A percentile compares a stretch with the other conserved stretches of the same genome.
Conservation (phyloP, 495 filamentous ascomycete species). For the Penicillium atrosanguineum region DNA sequence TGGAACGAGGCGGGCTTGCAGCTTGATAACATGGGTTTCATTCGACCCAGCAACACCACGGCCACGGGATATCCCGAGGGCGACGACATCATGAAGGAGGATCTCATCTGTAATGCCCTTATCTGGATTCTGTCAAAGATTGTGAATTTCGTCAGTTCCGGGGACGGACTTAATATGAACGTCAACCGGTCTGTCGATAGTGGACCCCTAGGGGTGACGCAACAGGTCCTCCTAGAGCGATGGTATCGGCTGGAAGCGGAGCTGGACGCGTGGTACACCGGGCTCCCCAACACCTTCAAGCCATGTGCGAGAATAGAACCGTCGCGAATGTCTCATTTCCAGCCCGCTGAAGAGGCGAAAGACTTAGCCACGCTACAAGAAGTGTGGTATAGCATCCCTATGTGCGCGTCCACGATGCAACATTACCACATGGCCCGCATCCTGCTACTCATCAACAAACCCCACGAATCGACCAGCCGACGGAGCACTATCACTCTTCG, state of each 20-base stretch:
- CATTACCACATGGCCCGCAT: constrained; percentile 65
- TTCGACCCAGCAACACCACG: constrained; percentile 50
- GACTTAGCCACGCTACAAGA: constrained; percentile 49
- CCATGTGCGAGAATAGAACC: constrained; percentile 46
- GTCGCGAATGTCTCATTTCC: constrained; percentile 17
- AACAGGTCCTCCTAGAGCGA: constrained; percentile 52
- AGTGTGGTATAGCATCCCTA: constrained; percentile 61
- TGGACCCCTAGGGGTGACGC: constrained; percentile 47
- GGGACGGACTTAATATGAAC: constrained; percentile 43
- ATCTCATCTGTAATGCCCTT: constrained; percentile 59
- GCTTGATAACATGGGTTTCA: constrained; percentile 54
- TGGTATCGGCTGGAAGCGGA: constrained; percentile 56
- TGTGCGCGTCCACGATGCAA: constrained; percentile 64
- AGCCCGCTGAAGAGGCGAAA: constrained; percentile 24
- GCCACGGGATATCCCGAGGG: constrained; percentile 46
- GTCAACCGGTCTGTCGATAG: constrained; percentile 30
- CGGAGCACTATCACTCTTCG: constrained; percentile 49
- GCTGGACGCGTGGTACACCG: constrained; percentile 57
- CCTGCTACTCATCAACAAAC: constrained; percentile 60
- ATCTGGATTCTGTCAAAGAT: constrained; percentile 64
- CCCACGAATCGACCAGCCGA: constrained; percentile 53
- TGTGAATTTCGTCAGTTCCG: constrained; percentile 58
- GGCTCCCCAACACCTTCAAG: constrained; percentile 56
- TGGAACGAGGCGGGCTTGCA: constrained; percentile 62
- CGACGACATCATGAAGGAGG: constrained; percentile 54